These are phyloP conservation scores for Puccinellia tenuiflora DNA, from an alignment of 176 grass and related monocot species.

Conservation along the genomic window DNA sequence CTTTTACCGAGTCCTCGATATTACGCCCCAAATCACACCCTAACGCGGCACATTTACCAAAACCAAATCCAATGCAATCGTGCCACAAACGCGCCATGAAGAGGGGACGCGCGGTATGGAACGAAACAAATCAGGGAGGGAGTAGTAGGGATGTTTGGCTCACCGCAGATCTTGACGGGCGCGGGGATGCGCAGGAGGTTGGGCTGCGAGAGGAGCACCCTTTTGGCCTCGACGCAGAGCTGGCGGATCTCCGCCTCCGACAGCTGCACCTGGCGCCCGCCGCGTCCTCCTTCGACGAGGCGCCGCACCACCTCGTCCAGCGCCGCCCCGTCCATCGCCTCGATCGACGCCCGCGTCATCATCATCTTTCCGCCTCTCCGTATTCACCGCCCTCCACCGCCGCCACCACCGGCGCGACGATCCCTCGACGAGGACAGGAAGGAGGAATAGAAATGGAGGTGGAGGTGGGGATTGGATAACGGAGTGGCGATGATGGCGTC, in stretches of 20 bases:
- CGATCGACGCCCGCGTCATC: slow-evolving; percentile 72
- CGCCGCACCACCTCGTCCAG: slow-evolving; percentile 61
- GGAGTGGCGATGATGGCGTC: not conserved
- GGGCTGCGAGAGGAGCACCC: slow-evolving; percentile 60
- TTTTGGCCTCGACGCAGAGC: slow-evolving; percentile 51
- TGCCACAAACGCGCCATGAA: not conserved
- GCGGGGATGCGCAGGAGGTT: slow-evolving; percentile 58
- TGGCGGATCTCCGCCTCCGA: slow-evolving; percentile 17
- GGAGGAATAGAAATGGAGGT: not conserved
- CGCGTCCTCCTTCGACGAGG: slow-evolving; percentile 47
- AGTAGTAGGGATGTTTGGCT: not conserved
- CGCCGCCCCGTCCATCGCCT: slow-evolving; percentile 44
- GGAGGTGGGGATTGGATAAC: slow-evolving; percentile 7
- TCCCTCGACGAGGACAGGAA: not conserved
- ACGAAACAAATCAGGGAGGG: not conserved
- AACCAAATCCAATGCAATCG: not conserved
- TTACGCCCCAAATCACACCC: not conserved
- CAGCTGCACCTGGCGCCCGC: slow-evolving; percentile 22
- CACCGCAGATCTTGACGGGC: slow-evolving; percentile 82
- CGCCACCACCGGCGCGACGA: not conserved
- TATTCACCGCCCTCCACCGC: not conserved
- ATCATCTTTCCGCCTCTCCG: slow-evolving; percentile 36
- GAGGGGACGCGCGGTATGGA: not conserved
- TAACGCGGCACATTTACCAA: not conserved
- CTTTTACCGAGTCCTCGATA: not conserved